These are phyloP conservation scores for Fusarium sp. DNA, from an alignment of 2,329 filamentous ascomycete species.

Conservation along the genomic window DNA sequence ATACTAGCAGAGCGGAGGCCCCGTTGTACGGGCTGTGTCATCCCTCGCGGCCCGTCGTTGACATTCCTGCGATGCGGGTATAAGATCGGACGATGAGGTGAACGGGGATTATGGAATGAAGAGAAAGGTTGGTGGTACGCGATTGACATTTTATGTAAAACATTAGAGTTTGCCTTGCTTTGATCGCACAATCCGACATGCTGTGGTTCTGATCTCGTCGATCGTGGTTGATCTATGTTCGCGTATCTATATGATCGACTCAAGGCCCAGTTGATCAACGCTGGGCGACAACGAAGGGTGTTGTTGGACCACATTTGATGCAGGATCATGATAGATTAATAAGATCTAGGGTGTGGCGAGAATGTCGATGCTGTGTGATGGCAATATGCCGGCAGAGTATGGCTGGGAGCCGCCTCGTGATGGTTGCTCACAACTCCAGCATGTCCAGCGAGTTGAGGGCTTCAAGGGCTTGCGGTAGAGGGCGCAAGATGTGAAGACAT, in stretches of 20 bases:
- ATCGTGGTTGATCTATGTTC: neutral
- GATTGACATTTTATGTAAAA: neutral
- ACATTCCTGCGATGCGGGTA: neutral
- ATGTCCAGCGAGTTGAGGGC: neutral
- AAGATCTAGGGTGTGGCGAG: neutral
- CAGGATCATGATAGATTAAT: no score
- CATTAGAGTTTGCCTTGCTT: neutral
- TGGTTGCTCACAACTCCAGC: neutral
- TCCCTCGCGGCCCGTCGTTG: neutral
- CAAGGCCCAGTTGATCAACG: neutral
- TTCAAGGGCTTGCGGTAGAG: neutral
- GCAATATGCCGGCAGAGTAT: neutral
- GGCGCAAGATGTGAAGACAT: rapidly evolving
- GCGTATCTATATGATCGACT: neutral
- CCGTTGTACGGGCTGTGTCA: neutral
- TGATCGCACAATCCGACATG: neutral
- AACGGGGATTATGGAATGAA: neutral
- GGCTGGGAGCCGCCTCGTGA: neutral
- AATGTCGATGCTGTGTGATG: neutral
- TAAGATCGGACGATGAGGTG: neutral
- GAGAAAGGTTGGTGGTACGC: neutral
- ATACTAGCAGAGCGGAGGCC: neutral
- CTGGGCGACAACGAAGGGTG: neutral
- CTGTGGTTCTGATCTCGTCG: neutral
- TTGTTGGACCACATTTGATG: neutral